Evolutionary conservation across 495 filamentous ascomycete species (phyloP), one percentile per base, ranked within the genome.

Genomic region (Parachaetomium inaequale): DNA sequence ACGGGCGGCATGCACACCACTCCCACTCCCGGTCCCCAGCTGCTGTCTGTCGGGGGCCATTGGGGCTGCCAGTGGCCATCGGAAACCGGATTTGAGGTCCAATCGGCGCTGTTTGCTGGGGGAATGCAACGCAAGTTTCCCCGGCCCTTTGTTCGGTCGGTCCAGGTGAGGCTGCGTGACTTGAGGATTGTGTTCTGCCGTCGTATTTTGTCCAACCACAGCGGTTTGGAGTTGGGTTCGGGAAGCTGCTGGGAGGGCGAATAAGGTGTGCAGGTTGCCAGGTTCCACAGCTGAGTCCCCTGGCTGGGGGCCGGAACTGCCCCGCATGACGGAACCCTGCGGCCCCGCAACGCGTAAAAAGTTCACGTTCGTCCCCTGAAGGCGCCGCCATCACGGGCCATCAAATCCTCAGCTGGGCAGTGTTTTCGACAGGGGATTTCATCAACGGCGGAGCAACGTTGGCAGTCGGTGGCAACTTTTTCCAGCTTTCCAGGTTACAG

Each of bases 191-290:
- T 15, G 42, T 36, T 23, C 31, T 50, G 23, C 6, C 43, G 26
- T 72, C 76, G 75, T 79, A 79, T 77, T 68, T 55, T 54, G 68
- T 75, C 77, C 77, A 79, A 79, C 74, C 75, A 77, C 71, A 71
- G 58, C 46, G 45, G 62, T 26, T 65, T 60, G 25, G 26, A 17
- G 57, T 40, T 45, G 58, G n/a, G 17, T 31, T 26, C 25, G 45
- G 51, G 60, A 42, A 31, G 42, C 7, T n/a, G 26, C 50, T 52
- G 53, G 58, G 36, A 55, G 38, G 26, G 59, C 66, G 62, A 68
- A 68, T 64, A 50, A 55, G 21, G 8, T 25, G 31, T 12, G 8
- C 12, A 23, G 43, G 19, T 21, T 7, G 12, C 3, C 43, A 19
- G 43, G 43, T 5, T 46, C 2, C 11, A 32, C 32, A n/a, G 15